A percentile compares a stretch with the other conserved stretches of the same genome.
These are phyloP conservation scores for Monosporascus sp. DNA, from an alignment of 2,329 filamentous ascomycete species.

Conservation along the genomic window DNA sequence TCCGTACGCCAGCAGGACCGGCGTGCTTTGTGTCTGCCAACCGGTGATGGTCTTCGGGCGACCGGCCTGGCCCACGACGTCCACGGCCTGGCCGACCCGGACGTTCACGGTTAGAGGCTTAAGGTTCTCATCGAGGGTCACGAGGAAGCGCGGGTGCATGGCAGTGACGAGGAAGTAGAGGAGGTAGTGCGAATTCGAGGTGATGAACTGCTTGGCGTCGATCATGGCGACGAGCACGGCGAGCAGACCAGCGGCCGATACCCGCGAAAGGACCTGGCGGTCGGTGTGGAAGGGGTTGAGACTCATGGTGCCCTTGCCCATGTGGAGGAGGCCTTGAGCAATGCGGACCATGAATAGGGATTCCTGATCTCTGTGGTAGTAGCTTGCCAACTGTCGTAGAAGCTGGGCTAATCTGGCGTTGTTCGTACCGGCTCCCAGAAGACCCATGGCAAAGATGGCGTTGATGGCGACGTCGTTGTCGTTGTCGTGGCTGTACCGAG, in stretches of 20 bases:
- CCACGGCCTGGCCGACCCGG: slow-evolving; percentile 93
- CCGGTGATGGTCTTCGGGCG: slow-evolving; percentile 98
- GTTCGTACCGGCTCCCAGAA: slow-evolving; percentile 94
- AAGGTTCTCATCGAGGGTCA: slow-evolving; percentile 91
- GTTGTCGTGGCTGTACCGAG: slow-evolving; percentile 96
- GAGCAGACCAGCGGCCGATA: slow-evolving; percentile 82
- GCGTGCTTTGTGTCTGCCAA: slow-evolving; percentile 99
- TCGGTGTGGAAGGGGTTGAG: slow-evolving; percentile 99
- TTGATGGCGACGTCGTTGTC: slow-evolving; percentile 98
- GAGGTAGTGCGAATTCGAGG: slow-evolving; percentile 72
- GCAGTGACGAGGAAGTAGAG: slow-evolving; percentile 96
- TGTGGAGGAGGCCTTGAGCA: slow-evolving; percentile 92
- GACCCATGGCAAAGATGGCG: slow-evolving; percentile 98
- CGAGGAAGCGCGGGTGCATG: slow-evolving; percentile 93
- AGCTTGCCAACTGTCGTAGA: slow-evolving; percentile 88
- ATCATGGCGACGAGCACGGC: slow-evolving; percentile 91
- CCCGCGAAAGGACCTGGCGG: slow-evolving; percentile 87
- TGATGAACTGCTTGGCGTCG: slow-evolving; percentile 82
- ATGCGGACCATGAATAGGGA: slow-evolving; percentile 99
- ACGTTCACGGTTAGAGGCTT: slow-evolving; percentile 94
- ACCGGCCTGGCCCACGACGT: slow-evolving; percentile 95
- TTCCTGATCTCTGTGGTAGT: slow-evolving; percentile 96
- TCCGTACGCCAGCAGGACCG: slow-evolving; percentile 87
- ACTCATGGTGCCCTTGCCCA: slow-evolving; percentile 97
- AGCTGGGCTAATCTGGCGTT: slow-evolving; percentile 94